These are phyloP conservation scores for Candida orba DNA, from an alignment of 805 yeast species.

Conservation along the genomic window DNA sequence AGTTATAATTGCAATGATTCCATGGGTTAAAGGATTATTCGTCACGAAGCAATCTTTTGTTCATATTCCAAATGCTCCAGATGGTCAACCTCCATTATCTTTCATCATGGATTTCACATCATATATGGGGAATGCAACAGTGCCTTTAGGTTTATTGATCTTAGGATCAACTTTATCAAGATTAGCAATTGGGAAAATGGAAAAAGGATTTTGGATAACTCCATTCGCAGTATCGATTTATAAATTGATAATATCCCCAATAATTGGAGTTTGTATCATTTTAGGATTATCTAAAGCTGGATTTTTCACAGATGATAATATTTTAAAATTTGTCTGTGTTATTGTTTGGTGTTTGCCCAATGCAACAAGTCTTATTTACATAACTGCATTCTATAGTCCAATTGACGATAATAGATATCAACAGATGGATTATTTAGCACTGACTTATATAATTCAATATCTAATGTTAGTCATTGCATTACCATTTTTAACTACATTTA, in stretches of 20 bases:
- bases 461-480: conserved; percentile 18
- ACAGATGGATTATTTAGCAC: conserved; percentile 21
- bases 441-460: conserved; percentile 20
- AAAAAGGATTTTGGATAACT: conserved; percentile 28
- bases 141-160: conserved; percentile 78
- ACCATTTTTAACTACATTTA: conserved; percentile 19
- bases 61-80: conserved; percentile 72
- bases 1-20: conserved; percentile 70
- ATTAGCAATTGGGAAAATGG: conserved; percentile 48
- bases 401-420: conserved; percentile 12
- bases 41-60: conserved; percentile 33
- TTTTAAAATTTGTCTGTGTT: conserved; percentile 69
- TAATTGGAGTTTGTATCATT: conserved; percentile 64
- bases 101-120: conserved; percentile 75
- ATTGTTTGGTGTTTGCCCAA: conserved; percentile 79
- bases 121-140: conserved; percentile 83
- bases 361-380: conserved; percentile 81
- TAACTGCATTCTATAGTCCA: conserved; percentile 84
- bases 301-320: conserved; percentile 46
- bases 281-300: conserved; percentile 59
- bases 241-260: conserved; percentile 68
- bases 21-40: conserved; percentile 78
- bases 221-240: conserved; percentile 50
- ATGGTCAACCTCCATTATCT: conserved; percentile 73
- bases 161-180: conserved; percentile 89